These are phyloP conservation scores for Thinopyrum elongatum DNA, from an alignment of 176 grass and related monocot genomes.

Conservation along the genomic window DNA sequence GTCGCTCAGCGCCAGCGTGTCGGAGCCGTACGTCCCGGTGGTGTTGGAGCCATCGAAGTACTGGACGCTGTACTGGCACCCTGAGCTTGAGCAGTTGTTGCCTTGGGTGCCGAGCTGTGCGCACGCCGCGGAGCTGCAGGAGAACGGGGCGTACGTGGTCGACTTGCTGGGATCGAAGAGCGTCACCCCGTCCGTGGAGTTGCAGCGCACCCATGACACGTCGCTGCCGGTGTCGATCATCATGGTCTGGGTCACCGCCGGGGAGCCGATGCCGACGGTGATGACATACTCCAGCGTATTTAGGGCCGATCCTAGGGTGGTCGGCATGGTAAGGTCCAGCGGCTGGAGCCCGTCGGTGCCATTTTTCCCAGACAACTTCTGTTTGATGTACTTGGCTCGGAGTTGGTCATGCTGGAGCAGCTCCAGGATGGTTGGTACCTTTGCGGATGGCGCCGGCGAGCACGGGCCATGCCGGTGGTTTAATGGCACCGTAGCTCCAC, in stretches of 20 bases:
- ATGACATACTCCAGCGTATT: slow-evolving; percentile 52
- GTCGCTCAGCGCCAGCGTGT: slow-evolving; percentile 39
- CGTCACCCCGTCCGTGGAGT: slow-evolving; percentile 22
- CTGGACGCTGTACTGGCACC: slow-evolving; percentile 49
- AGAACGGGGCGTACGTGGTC: slow-evolving; percentile 59
- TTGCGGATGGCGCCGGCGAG: slow-evolving; percentile 29
- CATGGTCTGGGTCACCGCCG: slow-evolving; percentile 31
- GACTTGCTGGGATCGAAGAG: slow-evolving; percentile 61
- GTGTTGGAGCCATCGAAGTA: slow-evolving; percentile 66
- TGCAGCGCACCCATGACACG: slow-evolving; percentile 75
- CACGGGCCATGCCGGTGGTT: slow-evolving; percentile 62
- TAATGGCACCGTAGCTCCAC: slow-evolving; percentile 25
- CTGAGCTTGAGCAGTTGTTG: slow-evolving; percentile 27
- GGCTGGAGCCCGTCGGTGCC: background rate
- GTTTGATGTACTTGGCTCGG: slow-evolving; percentile 39
- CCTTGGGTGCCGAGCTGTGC: background rate
- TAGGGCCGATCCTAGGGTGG: slow-evolving; percentile 26
- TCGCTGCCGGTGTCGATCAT: slow-evolving; percentile 80
- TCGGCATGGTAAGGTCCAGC: slow-evolving; percentile 6
- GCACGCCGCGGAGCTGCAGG: slow-evolving; percentile 40
- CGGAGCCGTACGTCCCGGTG: slow-evolving; percentile 47
- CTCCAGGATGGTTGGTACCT: slow-evolving; percentile 12
- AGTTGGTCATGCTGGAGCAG: slow-evolving; percentile 52
- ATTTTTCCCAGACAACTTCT: background rate
- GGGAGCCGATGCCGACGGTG: slow-evolving; percentile 46